Evolutionary conservation across 2,329 filamentous ascomycete species (phyloP).

Genomic region (Fusarium graminum): DNA sequence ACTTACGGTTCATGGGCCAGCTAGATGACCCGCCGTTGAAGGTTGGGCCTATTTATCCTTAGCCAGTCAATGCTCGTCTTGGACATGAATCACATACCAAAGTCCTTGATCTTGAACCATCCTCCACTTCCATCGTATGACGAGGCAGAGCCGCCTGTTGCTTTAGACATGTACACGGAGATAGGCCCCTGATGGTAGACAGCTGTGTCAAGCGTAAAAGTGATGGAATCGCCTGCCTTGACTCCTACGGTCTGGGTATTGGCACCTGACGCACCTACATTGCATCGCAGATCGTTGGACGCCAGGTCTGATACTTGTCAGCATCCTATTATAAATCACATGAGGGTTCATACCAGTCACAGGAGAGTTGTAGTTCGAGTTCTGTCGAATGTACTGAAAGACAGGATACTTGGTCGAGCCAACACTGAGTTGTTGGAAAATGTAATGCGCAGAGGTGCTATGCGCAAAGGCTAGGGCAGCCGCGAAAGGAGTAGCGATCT

Average conservation of each 20-base stretch:
- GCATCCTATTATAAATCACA: accelerated
- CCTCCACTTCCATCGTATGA: slow-evolving; percentile 6
- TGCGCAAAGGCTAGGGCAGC: neutral
- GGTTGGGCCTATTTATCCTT: accelerated
- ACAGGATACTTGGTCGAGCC: slow-evolving; percentile 12
- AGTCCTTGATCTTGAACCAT: slow-evolving; percentile 28
- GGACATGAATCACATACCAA: neutral
- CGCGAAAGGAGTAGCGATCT: neutral
- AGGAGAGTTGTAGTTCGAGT: slow-evolving; percentile 28
- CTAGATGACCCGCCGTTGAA: neutral
- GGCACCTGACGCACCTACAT: slow-evolving; percentile 10
- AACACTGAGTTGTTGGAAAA: slow-evolving; percentile 21
- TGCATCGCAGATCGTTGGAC: slow-evolving; percentile 18
- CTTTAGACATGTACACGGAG: slow-evolving; percentile 18
- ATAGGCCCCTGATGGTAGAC: slow-evolving; percentile 26
- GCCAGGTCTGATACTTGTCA: neutral
- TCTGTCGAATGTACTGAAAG: slow-evolving; percentile 20
- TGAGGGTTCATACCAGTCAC: neutral
- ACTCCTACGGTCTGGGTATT: slow-evolving; percentile 8
- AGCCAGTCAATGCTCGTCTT: accelerated
- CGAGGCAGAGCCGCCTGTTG: neutral
- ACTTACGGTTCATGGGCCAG: slow-evolving; percentile 18
- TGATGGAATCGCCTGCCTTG: slow-evolving; percentile 20
- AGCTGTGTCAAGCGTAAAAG: slow-evolving; percentile 13
- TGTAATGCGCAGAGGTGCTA: slow-evolving; percentile 15